Base-by-base conservation (phyloP, 2,329 filamentous ascomycete genomes). In the Coniochaeta sp. region DNA sequence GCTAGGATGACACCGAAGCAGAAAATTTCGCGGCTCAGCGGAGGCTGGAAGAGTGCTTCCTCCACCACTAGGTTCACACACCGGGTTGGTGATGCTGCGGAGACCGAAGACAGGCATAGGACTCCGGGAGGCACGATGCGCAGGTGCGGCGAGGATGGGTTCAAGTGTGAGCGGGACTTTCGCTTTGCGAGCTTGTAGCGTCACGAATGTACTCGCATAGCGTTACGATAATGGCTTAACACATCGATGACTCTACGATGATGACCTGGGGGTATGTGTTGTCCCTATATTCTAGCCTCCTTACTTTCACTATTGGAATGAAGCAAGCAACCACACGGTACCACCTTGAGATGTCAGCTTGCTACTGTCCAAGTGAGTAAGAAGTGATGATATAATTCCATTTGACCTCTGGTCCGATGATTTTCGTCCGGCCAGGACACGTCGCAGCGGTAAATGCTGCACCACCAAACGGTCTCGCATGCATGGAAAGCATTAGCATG, bases 91-190 rank as follows among this genome's bases (percentile, higher is more conserved):
- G 47, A 28, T 24, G 42, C 4, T 6, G 24, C n/a, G 30, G 47
- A 17, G 3, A 14, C 30, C 26, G 12, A 4, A 30, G 47, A 52
- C 16, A 24, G 73, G 34, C 66, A 76, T 4, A 73, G 73, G 64
- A 83, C 81, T 10, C 81, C 81, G 0, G 77, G 81, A 1, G 82
- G 82, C 1, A 77, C 78, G 16, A 64, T 75, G 64, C 73, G 80
- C 58, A 74, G 74, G 16, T 87, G 85, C 61, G 84, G 84, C 3
- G 72, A 81, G 63, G 77, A 79, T 63, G 84, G 81, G 14, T 86
- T 81, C 67, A 73, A 71, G 17, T 87, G 84, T 62, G 78, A 78
- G 3, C 75, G 80, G 59, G 79, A 83, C 62, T 87, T 86, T 71
- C 87, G 85, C 70, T 85, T 88, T 65, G 76, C 74, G 10, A 87